These are phyloP conservation scores for Rhynchospora pubera DNA, from an alignment of 176 grass and related monocot species.

Conservation along the genomic window DNA sequence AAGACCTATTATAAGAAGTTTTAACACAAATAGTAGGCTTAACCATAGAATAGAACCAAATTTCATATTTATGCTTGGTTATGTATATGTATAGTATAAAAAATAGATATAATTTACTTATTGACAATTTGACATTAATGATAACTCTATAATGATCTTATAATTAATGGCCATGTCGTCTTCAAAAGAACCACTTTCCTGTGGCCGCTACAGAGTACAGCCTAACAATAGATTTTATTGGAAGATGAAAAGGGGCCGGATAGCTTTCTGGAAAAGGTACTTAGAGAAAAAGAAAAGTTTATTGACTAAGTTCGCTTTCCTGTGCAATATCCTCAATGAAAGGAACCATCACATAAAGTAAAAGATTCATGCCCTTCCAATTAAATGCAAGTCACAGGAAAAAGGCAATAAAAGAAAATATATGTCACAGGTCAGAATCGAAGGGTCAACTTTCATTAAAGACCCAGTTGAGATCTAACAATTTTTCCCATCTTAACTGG, in stretches of 20 bases:
- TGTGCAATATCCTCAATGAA: conserved; percentile 4
- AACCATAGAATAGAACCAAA: neutral
- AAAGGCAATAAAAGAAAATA: neutral
- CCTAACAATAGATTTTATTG: neutral
- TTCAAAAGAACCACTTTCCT: neutral
- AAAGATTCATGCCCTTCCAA: neutral
- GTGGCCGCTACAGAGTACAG: neutral
- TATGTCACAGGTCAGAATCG: conserved; percentile 12
- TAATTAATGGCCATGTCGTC: neutral
- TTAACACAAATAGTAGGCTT: neutral
- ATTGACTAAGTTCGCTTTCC: neutral
- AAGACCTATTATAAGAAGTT: neutral
- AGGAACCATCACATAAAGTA: conserved; percentile 11
- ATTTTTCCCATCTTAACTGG: neutral
- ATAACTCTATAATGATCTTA: neutral
- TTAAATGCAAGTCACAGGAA: neutral
- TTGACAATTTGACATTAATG: neutral
- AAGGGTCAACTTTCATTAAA: neutral
- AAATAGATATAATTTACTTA: neutral
- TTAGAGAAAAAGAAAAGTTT: neutral
- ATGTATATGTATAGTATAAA: neutral
- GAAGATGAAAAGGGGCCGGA: neutral
- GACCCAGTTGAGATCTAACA: neutral
- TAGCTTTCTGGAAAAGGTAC: conserved; percentile 9
- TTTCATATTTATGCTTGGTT: neutral